Base-by-base conservation (phyloP, 331 rosid genomes). In the Pyrus hybrid region DNA sequence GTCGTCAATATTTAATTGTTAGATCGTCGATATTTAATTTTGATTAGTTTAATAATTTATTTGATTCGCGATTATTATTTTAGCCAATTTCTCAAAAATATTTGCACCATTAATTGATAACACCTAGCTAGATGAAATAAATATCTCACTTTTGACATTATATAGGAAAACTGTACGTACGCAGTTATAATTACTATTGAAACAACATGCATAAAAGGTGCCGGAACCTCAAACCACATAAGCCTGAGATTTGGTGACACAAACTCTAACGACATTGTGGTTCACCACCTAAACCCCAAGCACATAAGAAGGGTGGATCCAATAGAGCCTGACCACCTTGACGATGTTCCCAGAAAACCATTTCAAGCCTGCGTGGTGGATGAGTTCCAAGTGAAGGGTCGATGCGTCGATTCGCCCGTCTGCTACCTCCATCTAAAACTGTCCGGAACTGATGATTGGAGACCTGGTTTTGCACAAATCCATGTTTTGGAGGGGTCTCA, bases 171-270 rank as follows among this genome's bases (percentile, higher is more conserved):
- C n/a, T 93, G 98, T 78, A 85, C 84, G 12, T 93, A 93, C 62
- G 72, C 79, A 7, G 84, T 93, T 26, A 87, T 91, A 29, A 29
- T 29, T 29, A 2, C 56, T 91, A 11, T 43, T 12, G 87, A 88
- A 78, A 93, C 96, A 35, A 87, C 96, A n/a, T 93, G 97, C 91
- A 85, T 86, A 9, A 68, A 79, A 84, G 98, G 97, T 10, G 98
- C 93, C 0, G 96, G 85, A 58, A 93, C 97, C 41, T 83, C 91
- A 74, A 85, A 76, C 83, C 77, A 23, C 70, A 86, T 91, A 14
- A 89, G 90, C 78, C 80, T 93, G 32, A 88, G 97, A 75, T 91
- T 91, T 72, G 98, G 97, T 5, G 97, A 87, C 84, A 79, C 85
- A 22, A 86, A 82, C 72, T 84, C 91, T 11, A 88, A 90, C 51